phyloP scores from a whole-genome alignment of 2,329 filamentous ascomycete species.

The Beauveria australis region DNA sequence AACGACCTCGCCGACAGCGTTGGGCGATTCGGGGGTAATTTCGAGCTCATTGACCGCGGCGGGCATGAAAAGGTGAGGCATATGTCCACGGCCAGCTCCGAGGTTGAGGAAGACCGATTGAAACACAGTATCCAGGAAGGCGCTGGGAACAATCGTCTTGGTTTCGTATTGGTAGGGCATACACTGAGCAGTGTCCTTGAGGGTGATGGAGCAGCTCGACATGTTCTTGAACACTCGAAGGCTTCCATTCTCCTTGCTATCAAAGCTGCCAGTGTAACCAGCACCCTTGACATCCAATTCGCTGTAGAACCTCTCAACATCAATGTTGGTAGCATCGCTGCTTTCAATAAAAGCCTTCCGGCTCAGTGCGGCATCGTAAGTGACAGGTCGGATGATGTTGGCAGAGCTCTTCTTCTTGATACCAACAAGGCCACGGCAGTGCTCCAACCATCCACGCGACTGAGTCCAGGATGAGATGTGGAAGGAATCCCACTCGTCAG shows the following conservation, averaged over 20 bases:
- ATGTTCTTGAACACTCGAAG: conserved; percentile 14
- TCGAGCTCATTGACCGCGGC: conserved; percentile 24
- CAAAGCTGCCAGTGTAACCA: conserved; percentile 20
- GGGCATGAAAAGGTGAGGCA: conserved; percentile 30
- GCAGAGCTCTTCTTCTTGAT: conserved; percentile 20
- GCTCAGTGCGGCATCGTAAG: conserved; percentile 6
- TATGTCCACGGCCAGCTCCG: conserved; percentile 23
- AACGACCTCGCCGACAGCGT: conserved; percentile 20
- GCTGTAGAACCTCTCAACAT: conserved; percentile 17
- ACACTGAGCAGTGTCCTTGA: conserved; percentile 33
- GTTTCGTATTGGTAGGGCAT: conserved; percentile 40
- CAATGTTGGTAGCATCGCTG: conserved; percentile 7
- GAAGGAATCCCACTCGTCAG: conserved; percentile 47
- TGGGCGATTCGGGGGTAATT: conserved; percentile 19
- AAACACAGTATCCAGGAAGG: conserved; percentile 37
- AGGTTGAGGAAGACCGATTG: conserved; percentile 32
- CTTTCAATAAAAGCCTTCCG: conserved; percentile 12
- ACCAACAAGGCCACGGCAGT: conserved; percentile 46
- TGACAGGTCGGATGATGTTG: conserved; percentile 17
- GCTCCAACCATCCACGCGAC: conserved; percentile 47
- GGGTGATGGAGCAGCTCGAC: conserved; percentile 21
- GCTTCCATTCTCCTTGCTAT: conserved; percentile 8
- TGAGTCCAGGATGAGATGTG: conserved; percentile 45
- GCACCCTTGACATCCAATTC: conserved; percentile 20
- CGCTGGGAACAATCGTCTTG: conserved; percentile 35